A percentile compares a stretch with the other conserved stretches of the same genome.
Evolutionary conservation across 345 rosid species (phyloP).

Genomic region (Eucalyptus sp.): DNA sequence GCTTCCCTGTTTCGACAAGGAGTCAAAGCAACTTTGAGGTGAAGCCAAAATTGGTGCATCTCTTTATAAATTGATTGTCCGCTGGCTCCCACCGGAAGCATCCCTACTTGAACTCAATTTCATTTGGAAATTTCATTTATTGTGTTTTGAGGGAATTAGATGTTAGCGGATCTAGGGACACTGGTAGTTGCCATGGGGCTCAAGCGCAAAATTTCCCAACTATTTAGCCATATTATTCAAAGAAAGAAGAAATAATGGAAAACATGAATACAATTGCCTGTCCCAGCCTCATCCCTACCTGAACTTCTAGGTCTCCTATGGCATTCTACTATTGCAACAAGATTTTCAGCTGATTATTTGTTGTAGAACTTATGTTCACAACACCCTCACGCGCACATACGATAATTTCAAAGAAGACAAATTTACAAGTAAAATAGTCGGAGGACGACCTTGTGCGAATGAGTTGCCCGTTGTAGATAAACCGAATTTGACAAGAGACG

Average conservation of each 20-base stretch:
- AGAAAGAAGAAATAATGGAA: background rate
- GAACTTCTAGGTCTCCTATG: background rate
- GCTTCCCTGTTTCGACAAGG: background rate
- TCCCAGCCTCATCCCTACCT: background rate
- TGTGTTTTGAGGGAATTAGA: background rate
- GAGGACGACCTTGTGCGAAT: background rate
- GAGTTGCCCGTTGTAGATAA: background rate
- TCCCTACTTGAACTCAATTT: no score
- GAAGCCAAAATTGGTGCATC: no score
- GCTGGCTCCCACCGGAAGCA: no score
- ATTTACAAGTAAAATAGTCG: background rate
- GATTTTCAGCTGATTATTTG: background rate
- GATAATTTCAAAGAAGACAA: background rate
- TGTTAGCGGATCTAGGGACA: background rate
- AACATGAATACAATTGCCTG: background rate
- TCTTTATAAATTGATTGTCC: no score
- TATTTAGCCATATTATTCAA: background rate
- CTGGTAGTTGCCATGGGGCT: no score
- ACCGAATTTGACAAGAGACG: background rate
- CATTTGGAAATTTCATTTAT: no score
- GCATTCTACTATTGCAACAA: background rate
- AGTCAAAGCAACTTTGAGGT: background rate
- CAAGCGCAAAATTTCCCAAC: background rate
- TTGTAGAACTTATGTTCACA: background rate
- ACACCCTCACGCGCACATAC: background rate